Percentiles rank a stretch among this genome's conserved stretches.
Conservation (phyloP, 495 filamentous ascomycete species). For the Neurospora tetraspora region DNA sequence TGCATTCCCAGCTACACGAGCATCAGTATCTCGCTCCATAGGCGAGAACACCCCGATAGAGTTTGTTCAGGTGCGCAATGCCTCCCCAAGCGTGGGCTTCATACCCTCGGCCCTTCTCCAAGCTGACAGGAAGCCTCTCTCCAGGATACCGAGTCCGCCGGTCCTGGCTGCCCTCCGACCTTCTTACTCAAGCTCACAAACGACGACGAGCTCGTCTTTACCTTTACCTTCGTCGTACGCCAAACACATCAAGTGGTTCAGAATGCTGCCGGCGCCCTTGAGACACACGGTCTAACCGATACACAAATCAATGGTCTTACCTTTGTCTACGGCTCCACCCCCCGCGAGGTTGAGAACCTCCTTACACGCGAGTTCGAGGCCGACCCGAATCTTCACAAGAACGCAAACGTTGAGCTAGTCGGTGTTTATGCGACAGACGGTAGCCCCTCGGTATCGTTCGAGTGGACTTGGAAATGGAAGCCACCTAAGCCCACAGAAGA, state of each 20-base stretch:
- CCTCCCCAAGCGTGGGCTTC: not conserved
- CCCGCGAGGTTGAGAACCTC: constrained; percentile 82
- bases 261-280: constrained; percentile 2
- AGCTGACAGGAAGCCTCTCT: not conserved
- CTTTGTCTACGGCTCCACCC: constrained; percentile 77
- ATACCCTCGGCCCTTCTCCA: not conserved
- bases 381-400: constrained; percentile 95
- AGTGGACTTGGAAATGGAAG: constrained; percentile 95
- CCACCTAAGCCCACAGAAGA: constrained; percentile 79
- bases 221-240: constrained; percentile 82
- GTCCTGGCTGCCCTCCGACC: constrained; percentile 45
- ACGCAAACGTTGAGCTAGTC: constrained; percentile 85
- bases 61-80: constrained; percentile 68
- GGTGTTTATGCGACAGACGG: constrained; percentile 80
- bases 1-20: constrained; percentile 74
- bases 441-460: constrained; percentile 73
- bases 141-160: constrained; percentile 69
- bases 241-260: constrained; percentile 45
- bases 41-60: constrained; percentile 72
- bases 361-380: constrained; percentile 93
- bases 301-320: constrained; percentile 83
- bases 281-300: constrained; percentile 46
- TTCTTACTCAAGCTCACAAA: constrained; percentile 82
- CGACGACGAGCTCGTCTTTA: constrained; percentile 85
- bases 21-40: constrained; percentile 61